These are phyloP conservation scores for Thozetella sp. DNA, from an alignment of 495 filamentous ascomycete species.

Conservation along the genomic window DNA sequence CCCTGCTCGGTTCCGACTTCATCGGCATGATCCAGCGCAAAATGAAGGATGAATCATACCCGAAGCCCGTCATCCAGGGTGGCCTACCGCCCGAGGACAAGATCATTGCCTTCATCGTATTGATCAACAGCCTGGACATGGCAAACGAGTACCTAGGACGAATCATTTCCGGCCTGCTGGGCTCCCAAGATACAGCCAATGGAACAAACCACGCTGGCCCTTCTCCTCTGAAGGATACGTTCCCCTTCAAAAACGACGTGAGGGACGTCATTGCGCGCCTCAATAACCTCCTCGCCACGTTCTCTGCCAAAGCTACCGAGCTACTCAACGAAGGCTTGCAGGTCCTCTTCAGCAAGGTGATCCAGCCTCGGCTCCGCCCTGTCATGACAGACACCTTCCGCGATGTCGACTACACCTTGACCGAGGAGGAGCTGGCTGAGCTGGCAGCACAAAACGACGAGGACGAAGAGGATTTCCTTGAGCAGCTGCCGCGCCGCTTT, in stretches of 20 bases:
- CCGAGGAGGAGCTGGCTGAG: constrained; percentile 52
- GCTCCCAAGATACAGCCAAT: constrained; percentile 27
- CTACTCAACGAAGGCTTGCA: constrained; percentile 79
- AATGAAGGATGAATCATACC: constrained; percentile 95
- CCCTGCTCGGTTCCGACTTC: constrained; percentile 91
- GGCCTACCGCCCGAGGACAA: constrained; percentile 81
- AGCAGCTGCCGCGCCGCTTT: constrained; percentile 73
- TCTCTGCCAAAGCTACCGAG: constrained; percentile 76
- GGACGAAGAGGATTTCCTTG: constrained; percentile 50
- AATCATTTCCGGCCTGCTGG: constrained; percentile 71
- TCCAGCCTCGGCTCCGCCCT: constrained; percentile 84
- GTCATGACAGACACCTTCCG: constrained; percentile 87
- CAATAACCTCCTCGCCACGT: constrained; percentile 66
- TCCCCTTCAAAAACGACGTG: constrained; percentile 78
- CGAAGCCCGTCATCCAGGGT: constrained; percentile 72
- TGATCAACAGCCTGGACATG: constrained; percentile 94
- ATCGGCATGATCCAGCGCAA: constrained; percentile 96
- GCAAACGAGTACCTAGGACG: constrained; percentile 86
- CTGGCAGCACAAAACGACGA: constrained; percentile 49
- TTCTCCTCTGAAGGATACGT: constrained; percentile 59
- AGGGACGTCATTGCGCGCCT: constrained; percentile 66
- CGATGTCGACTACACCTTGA: constrained; percentile 78
- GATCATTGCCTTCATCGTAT: constrained; percentile 82
- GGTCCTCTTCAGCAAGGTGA: constrained; percentile 84
- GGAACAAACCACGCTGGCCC: constrained; percentile 12